A percentile compares a stretch with the other conserved stretches of the same genome.
phyloP scores from a whole-genome alignment of 1,139 yeast genomes.

The Hansenula anomala region DNA sequence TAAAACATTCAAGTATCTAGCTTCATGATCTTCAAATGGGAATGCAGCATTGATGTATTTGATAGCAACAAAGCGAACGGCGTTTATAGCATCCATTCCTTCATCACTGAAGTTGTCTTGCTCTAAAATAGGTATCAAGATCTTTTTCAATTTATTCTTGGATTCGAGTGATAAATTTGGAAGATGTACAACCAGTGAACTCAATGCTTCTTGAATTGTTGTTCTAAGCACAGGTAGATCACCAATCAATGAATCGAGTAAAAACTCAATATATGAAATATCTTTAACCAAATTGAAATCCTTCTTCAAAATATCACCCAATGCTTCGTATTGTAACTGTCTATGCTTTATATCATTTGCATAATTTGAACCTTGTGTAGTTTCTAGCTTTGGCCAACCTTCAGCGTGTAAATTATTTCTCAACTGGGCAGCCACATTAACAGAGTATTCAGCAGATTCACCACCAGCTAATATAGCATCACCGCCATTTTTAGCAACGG shows the following conservation, averaged over 20 bases:
- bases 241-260: conserved; percentile 66
- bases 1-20: conserved; percentile 62
- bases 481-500: conserved; percentile 35
- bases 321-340: conserved; percentile 67
- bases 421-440: conserved; percentile 44
- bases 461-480: conserved; percentile 15
- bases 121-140: conserved; percentile 38
- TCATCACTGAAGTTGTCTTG: conserved; percentile 24
- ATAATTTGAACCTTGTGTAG: conserved; percentile 26
- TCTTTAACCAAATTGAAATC: conserved; percentile 45
- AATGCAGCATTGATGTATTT: conserved; percentile 63
- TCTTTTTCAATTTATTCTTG: conserved; percentile 38
- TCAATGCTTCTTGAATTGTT: conserved; percentile 69
- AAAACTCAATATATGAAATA: conserved; percentile 52
- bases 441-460: conserved; percentile 28
- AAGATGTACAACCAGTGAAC: conserved; percentile 51
- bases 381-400: conserved; percentile 54
- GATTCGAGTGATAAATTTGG: conserved; percentile 34
- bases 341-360: conserved; percentile 34
- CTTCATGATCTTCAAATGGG: conserved; percentile 64
- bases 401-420: conserved; percentile 46
- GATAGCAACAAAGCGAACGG: conserved; percentile 57
- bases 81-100: conserved; percentile 26
- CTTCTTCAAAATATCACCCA: conserved; percentile 59
- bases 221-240: conserved; percentile 62